These are phyloP conservation scores for Aspergillus viridinutans DNA, from an alignment of 2,329 filamentous ascomycete genomes.

Conservation along the genomic window DNA sequence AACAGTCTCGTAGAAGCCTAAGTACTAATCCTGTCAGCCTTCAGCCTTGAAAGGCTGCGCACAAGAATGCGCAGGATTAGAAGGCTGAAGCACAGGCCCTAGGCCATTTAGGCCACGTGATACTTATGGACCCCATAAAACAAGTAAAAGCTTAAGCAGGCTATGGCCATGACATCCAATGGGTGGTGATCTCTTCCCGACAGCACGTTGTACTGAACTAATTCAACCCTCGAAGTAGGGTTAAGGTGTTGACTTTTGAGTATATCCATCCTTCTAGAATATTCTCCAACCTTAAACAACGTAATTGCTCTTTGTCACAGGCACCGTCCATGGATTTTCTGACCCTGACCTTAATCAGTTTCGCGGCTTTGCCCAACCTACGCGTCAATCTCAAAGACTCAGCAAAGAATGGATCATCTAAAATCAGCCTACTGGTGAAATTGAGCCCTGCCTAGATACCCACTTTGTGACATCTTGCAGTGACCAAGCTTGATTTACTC, in stretches of 20 bases:
- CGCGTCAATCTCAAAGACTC: too few species aligned
- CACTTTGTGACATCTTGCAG: slow-evolving; percentile 2
- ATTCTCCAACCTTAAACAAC: background rate
- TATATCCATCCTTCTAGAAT: background rate
- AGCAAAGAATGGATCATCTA: too few species aligned
- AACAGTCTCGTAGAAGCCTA: background rate
- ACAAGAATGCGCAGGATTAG: slow-evolving; percentile 7
- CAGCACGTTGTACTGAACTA: background rate
- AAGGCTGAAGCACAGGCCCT: slow-evolving; percentile 15
- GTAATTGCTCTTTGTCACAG: background rate
- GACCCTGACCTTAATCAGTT: too few species aligned
- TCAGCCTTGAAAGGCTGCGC: slow-evolving; percentile 35
- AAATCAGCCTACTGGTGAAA: background rate
- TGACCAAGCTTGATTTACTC: slow-evolving; percentile 8
- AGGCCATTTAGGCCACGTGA: background rate
- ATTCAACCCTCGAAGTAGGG: too few species aligned
- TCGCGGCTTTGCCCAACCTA: too few species aligned
- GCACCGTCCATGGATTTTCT: too few species aligned
- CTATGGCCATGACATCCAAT: background rate
- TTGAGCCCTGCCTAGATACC: slow-evolving; percentile 17
- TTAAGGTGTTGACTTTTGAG: background rate
- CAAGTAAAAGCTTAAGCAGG: background rate
- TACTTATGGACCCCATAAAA: too few species aligned
- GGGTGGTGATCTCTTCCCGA: background rate
- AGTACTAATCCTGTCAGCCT: slow-evolving; percentile 27